These are phyloP conservation scores for Sphaerostilbella broomeana DNA, from an alignment of 2,329 filamentous ascomycete genomes.

Conservation along the genomic window DNA sequence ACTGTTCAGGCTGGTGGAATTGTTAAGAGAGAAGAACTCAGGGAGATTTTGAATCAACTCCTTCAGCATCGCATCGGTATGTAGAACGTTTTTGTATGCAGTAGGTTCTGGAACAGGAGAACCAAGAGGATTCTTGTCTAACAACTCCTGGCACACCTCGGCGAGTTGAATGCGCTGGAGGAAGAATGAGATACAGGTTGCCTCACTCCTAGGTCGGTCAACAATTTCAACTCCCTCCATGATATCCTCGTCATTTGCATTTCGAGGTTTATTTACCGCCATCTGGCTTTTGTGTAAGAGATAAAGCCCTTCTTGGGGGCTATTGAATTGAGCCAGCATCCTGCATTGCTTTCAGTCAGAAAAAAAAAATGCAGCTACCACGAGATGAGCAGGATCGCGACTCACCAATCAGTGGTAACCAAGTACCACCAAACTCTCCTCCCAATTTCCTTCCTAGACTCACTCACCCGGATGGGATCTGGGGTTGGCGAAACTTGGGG, in stretches of 20 bases:
- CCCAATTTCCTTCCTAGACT: slow-evolving; percentile 30
- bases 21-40: slow-evolving; percentile 23
- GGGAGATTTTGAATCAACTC: slow-evolving; percentile 24
- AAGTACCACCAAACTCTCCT: slow-evolving; percentile 41
- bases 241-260: slow-evolving; percentile 33
- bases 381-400: background rate
- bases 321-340: slow-evolving; percentile 31
- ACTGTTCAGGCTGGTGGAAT: slow-evolving; percentile 13
- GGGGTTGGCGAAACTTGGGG: slow-evolving; percentile 16
- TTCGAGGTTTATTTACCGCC: slow-evolving; percentile 31
- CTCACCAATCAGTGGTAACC: slow-evolving; percentile 34
- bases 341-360: slow-evolving; percentile 16
- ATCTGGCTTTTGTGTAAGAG: slow-evolving; percentile 33
- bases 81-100: slow-evolving; percentile 26
- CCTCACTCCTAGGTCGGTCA: slow-evolving; percentile 24
- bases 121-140: slow-evolving; percentile 26
- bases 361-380: background rate
- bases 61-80: slow-evolving; percentile 27
- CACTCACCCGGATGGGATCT: slow-evolving; percentile 18
- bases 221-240: slow-evolving; percentile 23
- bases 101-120: slow-evolving; percentile 24
- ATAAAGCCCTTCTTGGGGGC: slow-evolving; percentile 30
- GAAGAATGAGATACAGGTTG: slow-evolving; percentile 32
- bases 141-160: slow-evolving; percentile 30
- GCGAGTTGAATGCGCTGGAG: slow-evolving; percentile 32